These are phyloP conservation scores for Trichoderma sp. DNA, from an alignment of 2,329 filamentous ascomycete genomes.

Conservation along the genomic window DNA sequence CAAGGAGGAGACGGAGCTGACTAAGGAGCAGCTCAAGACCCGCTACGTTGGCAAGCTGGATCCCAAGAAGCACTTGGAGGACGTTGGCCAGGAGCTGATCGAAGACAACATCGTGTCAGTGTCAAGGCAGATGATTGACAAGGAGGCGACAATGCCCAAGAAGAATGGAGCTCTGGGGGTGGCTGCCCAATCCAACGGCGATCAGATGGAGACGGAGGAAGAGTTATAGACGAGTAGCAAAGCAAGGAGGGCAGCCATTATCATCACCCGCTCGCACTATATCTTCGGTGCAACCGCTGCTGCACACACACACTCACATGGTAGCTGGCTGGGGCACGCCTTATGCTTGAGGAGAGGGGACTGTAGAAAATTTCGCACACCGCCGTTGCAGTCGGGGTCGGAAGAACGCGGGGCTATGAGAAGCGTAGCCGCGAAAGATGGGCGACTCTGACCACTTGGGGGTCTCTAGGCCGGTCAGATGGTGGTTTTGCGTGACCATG, in stretches of 20 bases:
- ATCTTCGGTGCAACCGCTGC: neutral
- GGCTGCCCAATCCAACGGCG: constrained; percentile 55
- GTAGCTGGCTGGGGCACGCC: constrained; percentile 14
- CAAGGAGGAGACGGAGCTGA: constrained; percentile 97
- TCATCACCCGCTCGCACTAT: neutral
- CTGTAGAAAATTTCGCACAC: constrained; percentile 31
- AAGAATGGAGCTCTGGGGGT: constrained; percentile 54
- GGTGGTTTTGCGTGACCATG: constrained; percentile 16
- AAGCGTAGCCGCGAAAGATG: constrained; percentile 27
- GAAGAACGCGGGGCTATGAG: constrained; percentile 30
- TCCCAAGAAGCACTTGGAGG: constrained; percentile 98
- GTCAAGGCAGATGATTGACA: constrained; percentile 99
- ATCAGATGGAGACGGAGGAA: constrained; percentile 67
- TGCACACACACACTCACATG: neutral
- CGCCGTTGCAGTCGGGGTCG: constrained; percentile 33
- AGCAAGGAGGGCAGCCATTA: constrained; percentile 22
- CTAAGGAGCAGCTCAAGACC: constrained; percentile 96
- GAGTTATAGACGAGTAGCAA: constrained; percentile 39
- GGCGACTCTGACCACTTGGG: constrained; percentile 10
- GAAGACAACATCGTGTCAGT: constrained; percentile 99
- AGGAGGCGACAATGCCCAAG: constrained; percentile 90
- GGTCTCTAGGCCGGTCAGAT: constrained; percentile 8
- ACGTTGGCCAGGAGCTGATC: constrained; percentile 93
- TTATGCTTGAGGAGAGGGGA: constrained; percentile 26
- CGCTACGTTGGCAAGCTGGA: constrained; percentile 98